phyloP scores from a whole-genome alignment of 306 rosid species.

The Trifolium fragiferum region DNA sequence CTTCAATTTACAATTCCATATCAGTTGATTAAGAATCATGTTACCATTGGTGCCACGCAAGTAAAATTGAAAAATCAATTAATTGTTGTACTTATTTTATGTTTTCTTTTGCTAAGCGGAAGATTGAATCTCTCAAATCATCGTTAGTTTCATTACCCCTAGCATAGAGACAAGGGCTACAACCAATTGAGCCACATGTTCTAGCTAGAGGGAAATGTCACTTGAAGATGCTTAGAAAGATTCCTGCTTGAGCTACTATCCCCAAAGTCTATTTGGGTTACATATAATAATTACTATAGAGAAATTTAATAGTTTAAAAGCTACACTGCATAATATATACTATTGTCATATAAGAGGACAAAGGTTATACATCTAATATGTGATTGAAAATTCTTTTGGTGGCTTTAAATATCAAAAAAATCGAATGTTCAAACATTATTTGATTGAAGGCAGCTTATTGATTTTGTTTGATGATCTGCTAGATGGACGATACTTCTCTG shows the following conservation, averaged over 20 bases:
- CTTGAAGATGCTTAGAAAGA: too few species aligned
- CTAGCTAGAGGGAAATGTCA: too few species aligned
- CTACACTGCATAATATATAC: conserved; percentile 17
- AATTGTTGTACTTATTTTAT: not conserved
- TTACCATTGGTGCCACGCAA: conserved; percentile 5
- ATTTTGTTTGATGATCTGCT: conserved; percentile 38
- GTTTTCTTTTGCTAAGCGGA: not conserved
- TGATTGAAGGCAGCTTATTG: conserved; percentile 26
- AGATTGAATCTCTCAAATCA: not conserved
- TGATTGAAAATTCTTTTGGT: conserved; percentile 11
- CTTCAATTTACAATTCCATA: not conserved
- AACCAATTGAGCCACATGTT: too few species aligned
- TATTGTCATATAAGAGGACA: conserved; percentile 1
- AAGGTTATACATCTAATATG: conserved; percentile 9
- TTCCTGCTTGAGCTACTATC: too few species aligned
- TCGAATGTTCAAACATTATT: conserved; percentile 22
- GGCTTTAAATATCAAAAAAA: conserved; percentile 15
- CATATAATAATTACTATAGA: not conserved
- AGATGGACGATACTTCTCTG: conserved; percentile 73
- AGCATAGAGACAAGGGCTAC: not conserved
- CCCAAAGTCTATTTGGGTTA: too few species aligned
- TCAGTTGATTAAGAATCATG: not conserved
- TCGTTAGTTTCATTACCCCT: not conserved
- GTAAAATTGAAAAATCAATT: not conserved
- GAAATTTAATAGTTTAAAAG: not conserved